phyloP scores from a whole-genome alignment of 768 basidiomycete species.

The Kwoniella heveanensis region DNA sequence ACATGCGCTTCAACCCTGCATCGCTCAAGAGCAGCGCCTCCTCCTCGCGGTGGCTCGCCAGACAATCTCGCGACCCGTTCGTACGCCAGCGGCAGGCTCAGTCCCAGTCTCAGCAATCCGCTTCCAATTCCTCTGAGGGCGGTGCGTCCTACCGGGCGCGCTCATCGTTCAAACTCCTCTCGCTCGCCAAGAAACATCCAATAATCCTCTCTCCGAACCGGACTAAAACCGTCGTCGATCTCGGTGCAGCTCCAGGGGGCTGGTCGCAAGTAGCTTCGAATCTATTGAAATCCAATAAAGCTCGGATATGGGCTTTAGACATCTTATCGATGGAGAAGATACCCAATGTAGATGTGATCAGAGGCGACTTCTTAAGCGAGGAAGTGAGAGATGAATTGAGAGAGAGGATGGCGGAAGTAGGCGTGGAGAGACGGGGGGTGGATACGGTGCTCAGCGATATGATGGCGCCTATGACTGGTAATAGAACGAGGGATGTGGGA shows the following conservation, averaged over 20 bases:
- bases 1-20: conserved; percentile 4
- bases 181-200: conserved; percentile 67
- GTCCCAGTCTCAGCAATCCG: not conserved
- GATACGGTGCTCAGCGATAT: conserved; percentile 89
- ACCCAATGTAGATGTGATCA: conserved; percentile 70
- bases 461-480: conserved; percentile 81
- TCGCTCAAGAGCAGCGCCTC: conserved; percentile 35
- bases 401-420: not conserved
- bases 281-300: not conserved
- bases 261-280: conserved; percentile 78
- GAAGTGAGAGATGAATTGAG: conserved; percentile 44
- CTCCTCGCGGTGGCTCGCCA: conserved; percentile 52
- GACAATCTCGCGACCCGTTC: conserved; percentile 56
- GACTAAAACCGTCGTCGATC: conserved; percentile 71
- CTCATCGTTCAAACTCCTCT: conserved; percentile 87
- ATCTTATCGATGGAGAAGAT: conserved; percentile 72
- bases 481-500: conserved; percentile 67
- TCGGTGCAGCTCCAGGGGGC: conserved; percentile 89
- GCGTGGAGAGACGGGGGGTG: conserved; percentile 52
- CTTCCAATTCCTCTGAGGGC: not conserved
- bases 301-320: conserved; percentile 73
- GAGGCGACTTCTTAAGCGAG: conserved; percentile 73
- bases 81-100: conserved; percentile 45
- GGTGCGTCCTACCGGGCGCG: conserved; percentile 69
- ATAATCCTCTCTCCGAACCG: conserved; percentile 65